Evolutionary conservation across 257 asterid species (phyloP), one percentile per base, ranked within the genome.

Genomic region (Craterostigma plantagineum): DNA sequence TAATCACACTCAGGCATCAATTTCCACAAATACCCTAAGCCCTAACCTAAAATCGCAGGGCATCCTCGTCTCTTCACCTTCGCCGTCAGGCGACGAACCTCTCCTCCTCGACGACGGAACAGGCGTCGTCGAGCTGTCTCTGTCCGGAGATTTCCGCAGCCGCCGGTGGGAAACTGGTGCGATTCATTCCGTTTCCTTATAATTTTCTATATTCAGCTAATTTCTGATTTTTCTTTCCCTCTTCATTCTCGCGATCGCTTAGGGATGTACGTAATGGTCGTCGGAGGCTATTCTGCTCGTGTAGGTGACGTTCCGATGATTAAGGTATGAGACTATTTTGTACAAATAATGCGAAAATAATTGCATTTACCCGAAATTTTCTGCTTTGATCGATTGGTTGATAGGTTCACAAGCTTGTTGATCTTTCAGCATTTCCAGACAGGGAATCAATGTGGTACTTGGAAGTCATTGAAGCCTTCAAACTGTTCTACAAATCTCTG

Each of bases 371-470:
- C 30, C 6, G 30, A 23, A 6, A 23, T 23, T 6, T 23, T 6
- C 6, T 2, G 30, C 30, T 23, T 23, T 23, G 6, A 2, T 23
- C 6, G 30, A 23, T 46, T 44, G 35, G 38, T 41, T 60, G 53
- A 33, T 92, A 87, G 97, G 94, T 82, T 46, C 97, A 87, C 79
- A 87, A 87, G 64, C 64, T 82, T 37, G 79, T 87, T 43, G 93
- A 82, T 53, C 92, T 87, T 52, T 81, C 95, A 4, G 55, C 55
- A 11, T 64, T 54, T 58, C 92, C 93, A 16, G 81, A 79, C 52
- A 71, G 95, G 69, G 95, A 87, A 66, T 57, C 95, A 15, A 78
- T 76, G 95, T 87, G 97, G 97, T 76, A 87, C 50, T 85, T 87
- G 33, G 97, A 81, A 71, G 95, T 81, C 42, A 46, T 79, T 42